Evolutionary conservation across 2,329 filamentous ascomycete species (phyloP).

Genomic region (Epichloe aotearoae): DNA sequence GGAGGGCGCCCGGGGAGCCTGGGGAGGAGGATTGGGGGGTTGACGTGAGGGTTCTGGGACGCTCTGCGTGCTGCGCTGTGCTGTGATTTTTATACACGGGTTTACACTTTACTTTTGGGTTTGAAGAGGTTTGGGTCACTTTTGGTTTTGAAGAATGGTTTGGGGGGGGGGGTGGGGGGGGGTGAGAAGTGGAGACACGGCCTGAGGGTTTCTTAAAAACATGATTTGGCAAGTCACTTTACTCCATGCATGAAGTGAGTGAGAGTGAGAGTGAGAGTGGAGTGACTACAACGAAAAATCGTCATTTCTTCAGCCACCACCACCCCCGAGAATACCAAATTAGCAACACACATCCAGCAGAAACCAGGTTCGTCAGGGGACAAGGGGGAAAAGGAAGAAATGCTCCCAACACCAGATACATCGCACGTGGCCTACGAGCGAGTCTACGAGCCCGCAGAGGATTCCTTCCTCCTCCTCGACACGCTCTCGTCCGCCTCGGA

Average conservation of each 20-base stretch:
- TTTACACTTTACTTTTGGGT: no score
- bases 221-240: no score
- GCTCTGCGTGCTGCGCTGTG: constrained; percentile 12
- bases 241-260: no score
- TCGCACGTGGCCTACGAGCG: constrained; percentile 79
- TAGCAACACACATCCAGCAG: no score
- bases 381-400: constrained; percentile 24
- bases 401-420: constrained; percentile 91
- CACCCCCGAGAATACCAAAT: no score
- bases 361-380: no score
- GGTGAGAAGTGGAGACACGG: neutral
- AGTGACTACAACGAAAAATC: no score
- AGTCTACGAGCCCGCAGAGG: constrained; percentile 91
- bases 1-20: constrained; percentile 21
- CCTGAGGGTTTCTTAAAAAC: no score
- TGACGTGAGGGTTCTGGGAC: constrained; percentile 16
- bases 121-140: no score
- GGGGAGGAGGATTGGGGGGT: constrained; percentile 25
- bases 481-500: constrained; percentile 66
- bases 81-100: neutral
- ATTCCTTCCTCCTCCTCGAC: constrained; percentile 88
- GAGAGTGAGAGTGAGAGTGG: no score
- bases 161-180: no score
- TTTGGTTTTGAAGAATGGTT: neutral
- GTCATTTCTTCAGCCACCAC: no score